These are phyloP conservation scores for Kodamaea derodonti DNA, from an alignment of 1,139 yeast genomes.

Conservation along the genomic window DNA sequence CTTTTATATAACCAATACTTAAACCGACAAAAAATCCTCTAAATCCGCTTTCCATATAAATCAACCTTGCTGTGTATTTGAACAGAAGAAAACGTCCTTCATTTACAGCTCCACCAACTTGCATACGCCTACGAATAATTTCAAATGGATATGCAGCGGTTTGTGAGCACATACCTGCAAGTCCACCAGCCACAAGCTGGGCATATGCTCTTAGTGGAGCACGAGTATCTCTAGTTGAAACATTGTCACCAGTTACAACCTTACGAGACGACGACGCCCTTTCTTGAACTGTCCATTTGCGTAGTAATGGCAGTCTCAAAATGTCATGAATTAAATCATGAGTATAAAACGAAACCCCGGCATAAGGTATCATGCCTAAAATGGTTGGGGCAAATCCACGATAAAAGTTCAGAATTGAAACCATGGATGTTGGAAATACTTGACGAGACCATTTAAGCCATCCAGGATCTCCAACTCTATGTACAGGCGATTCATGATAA, in stretches of 20 bases:
- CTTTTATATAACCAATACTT: slow-evolving; percentile 91
- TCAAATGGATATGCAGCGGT: slow-evolving; percentile 98
- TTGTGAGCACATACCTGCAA: slow-evolving; percentile 92
- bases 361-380: slow-evolving; percentile 94
- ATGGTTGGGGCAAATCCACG: slow-evolving; percentile 94
- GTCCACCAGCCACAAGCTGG: slow-evolving; percentile 88
- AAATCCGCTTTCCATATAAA: slow-evolving; percentile 69
- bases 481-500: slow-evolving; percentile 59
- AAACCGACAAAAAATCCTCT: slow-evolving; percentile 90
- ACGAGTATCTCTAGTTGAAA: slow-evolving; percentile 47
- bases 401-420: slow-evolving; percentile 68
- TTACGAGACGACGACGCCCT: slow-evolving; percentile 5
- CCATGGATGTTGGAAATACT: slow-evolving; percentile 31
- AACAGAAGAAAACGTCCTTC: slow-evolving; percentile 59
- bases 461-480: slow-evolving; percentile 31
- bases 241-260: slow-evolving; percentile 21
- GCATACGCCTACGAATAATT: slow-evolving; percentile 91
- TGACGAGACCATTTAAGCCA: slow-evolving; percentile 35
- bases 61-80: slow-evolving; percentile 49
- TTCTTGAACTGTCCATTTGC: slow-evolving; percentile 52
- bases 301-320: slow-evolving; percentile 55
- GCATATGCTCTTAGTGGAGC: slow-evolving; percentile 85
- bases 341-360: slow-evolving; percentile 94
- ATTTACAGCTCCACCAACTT: slow-evolving; percentile 80
- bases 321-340: slow-evolving; percentile 90